Conservation (phyloP, 768 basidiomycete species). For the Paxillus rubicundulus region DNA sequence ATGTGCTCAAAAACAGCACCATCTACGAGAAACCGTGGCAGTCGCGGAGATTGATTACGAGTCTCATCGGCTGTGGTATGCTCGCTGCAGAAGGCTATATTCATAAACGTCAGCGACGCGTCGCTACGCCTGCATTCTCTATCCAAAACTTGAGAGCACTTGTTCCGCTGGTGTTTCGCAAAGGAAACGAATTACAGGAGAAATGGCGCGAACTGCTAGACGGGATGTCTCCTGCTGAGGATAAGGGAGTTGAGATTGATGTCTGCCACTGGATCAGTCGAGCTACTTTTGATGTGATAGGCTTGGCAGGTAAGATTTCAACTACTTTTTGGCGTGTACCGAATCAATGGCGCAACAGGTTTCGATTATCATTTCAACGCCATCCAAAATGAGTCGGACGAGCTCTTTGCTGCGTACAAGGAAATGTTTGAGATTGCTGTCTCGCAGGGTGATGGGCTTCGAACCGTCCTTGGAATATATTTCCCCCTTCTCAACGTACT, state of each 20-base stretch:
- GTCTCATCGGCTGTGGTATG: constrained; percentile 82
- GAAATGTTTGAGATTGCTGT: constrained; percentile 80
- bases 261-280: constrained; percentile 80
- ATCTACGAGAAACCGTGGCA: constrained; percentile 85
- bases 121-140: constrained; percentile 77
- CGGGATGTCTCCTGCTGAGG: constrained; percentile 17
- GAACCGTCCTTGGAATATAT: constrained; percentile 53
- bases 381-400: constrained; percentile 74
- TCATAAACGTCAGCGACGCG: constrained; percentile 78
- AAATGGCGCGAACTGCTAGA: constrained; percentile 55
- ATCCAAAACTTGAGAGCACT: constrained; percentile 72
- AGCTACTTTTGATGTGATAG: constrained; percentile 89
- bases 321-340: background rate
- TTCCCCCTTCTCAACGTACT: constrained; percentile 52
- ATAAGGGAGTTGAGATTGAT: constrained; percentile 49
- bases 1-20: constrained; percentile 69
- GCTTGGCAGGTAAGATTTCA: constrained; percentile 65
- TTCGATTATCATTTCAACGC: constrained; percentile 89
- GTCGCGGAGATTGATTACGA: constrained; percentile 68
- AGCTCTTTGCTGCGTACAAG: constrained; percentile 75
- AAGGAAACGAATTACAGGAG: constrained; percentile 59
- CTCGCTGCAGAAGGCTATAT: constrained; percentile 73
- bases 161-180: constrained; percentile 68
- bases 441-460: constrained; percentile 48
- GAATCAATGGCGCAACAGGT: constrained; percentile 40